These are phyloP conservation scores for Xylariaceae sp. DNA, from an alignment of 2,329 filamentous ascomycete species.

Conservation along the genomic window DNA sequence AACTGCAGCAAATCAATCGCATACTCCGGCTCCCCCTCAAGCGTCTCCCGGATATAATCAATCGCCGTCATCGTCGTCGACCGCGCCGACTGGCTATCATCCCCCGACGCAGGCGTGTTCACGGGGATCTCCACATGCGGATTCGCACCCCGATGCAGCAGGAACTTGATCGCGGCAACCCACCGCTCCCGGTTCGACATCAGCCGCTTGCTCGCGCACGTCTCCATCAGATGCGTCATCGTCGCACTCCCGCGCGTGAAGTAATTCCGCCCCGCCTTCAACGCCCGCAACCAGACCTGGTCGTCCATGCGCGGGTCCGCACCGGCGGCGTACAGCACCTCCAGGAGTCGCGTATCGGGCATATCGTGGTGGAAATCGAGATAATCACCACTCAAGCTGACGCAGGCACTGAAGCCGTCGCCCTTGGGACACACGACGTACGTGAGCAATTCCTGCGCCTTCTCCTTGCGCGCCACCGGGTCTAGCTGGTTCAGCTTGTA, in stretches of 20 bases:
- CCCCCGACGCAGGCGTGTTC: slow-evolving; percentile 20
- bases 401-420: slow-evolving; percentile 32
- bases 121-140: slow-evolving; percentile 28
- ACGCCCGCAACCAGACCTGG: slow-evolving; percentile 26
- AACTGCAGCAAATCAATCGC: slow-evolving; percentile 30
- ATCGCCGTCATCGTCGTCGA: slow-evolving; percentile 26
- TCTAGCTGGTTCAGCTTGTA: slow-evolving; percentile 23
- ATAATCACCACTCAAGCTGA: slow-evolving; percentile 31
- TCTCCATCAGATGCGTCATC: slow-evolving; percentile 31
- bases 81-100: slow-evolving; percentile 23
- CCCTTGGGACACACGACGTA: slow-evolving; percentile 30
- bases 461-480: slow-evolving; percentile 20
- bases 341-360: slow-evolving; percentile 29
- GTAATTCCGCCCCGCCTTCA: slow-evolving; percentile 30
- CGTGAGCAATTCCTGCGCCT: slow-evolving; percentile 31
- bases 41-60: slow-evolving; percentile 30
- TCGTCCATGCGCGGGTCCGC: slow-evolving; percentile 25
- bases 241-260: slow-evolving; percentile 30
- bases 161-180: slow-evolving; percentile 30
- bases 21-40: slow-evolving; percentile 33
- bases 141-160: slow-evolving; percentile 30
- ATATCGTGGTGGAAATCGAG: slow-evolving; percentile 33
- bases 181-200: slow-evolving; percentile 31
- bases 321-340: slow-evolving; percentile 29
- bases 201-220: slow-evolving; percentile 28